Evolutionary conservation across 441 rosid species (phyloP), one percentile per base, ranked within the genome.

Genomic region (Populus hybrid): DNA sequence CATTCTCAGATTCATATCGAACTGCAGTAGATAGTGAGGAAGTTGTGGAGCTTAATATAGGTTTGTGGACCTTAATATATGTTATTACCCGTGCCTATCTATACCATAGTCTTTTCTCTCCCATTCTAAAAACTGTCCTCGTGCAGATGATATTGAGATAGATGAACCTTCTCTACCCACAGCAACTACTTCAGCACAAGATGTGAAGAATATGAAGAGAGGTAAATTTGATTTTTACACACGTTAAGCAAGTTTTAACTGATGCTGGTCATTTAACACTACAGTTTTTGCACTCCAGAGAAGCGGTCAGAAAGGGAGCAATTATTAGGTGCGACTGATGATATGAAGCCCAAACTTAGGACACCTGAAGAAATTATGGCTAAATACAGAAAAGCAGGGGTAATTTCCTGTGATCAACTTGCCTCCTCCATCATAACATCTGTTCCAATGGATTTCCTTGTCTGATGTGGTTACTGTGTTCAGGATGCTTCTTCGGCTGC

Each of bases 401-500:
- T 90, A 86, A 83, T 87, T 77, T 70, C 74, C 67, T 61, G 64
- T 76, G 38, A 4, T 64, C 34, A 36, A 63, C 71, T 75, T 88
- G 24, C 67, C 50, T 71, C 50, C 63, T 67, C 66, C 65, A 9
- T 11, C 6, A 21, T 71, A 30, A 69, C 73, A 46, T 32, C 42
- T 57, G 7, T 46, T 28, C 69, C 32, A 79, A 69, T 73, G 24
- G 71, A 67, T 61, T 71, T 16, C 36, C 59, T 50, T 14, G 38
- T 70, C 50, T 79, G 63, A 67, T 64, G 32, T 75, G 50, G 59
- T 61, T 59, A 71, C 76, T 59, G 74, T 30, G 75, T 81, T 73
- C 86, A 90, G 91, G 89, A 89, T 74, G 89, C 87, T 63, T 73
- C 92, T 12, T 85, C 93, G 5, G 89, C 66, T 35, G 96, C 93